Conservation (phyloP, 805 yeast genomes). For the Saturnispora ahearnii region DNA sequence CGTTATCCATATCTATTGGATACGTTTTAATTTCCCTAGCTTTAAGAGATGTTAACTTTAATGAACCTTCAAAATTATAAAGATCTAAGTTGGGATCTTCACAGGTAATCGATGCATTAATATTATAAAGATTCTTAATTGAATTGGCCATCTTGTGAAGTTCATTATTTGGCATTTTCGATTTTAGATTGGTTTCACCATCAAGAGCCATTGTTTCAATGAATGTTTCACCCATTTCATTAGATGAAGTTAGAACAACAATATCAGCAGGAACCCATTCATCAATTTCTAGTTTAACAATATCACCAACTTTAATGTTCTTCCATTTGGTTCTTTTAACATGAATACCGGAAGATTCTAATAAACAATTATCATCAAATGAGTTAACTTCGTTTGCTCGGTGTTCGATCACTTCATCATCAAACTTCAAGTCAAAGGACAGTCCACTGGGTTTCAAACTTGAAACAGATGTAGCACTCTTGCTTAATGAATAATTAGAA, state of each 20-base stretch:
- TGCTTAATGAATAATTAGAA: constrained; percentile 15
- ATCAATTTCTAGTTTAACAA: constrained; percentile 60
- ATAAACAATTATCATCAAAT: constrained; percentile 15
- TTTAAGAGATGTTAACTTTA: constrained; percentile 28
- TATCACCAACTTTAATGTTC: constrained; percentile 78
- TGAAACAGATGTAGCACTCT: constrained; percentile 24
- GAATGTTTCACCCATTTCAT: constrained; percentile 55
- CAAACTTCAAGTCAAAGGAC: constrained; percentile 18
- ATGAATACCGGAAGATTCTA: constrained; percentile 15
- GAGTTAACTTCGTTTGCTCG: constrained; percentile 18
- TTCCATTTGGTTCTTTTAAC: constrained; percentile 49
- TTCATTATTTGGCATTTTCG: constrained; percentile 58
- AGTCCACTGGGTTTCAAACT: constrained; percentile 21
- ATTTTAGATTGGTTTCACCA: constrained; percentile 91
- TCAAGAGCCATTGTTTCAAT: constrained; percentile 96
- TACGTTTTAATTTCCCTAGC: constrained; percentile 29
- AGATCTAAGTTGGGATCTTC: constrained; percentile 92
- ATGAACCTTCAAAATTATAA: constrained; percentile 82
- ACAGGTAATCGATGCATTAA: constrained; percentile 48
- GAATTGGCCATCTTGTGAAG: constrained; percentile 42
- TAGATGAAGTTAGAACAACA: constrained; percentile 57
- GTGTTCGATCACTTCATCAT: constrained; percentile 4
- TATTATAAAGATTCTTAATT: constrained; percentile 40
- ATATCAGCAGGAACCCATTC: constrained; percentile 96
- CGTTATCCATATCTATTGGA: constrained; percentile 71